A percentile compares a stretch with the other conserved stretches of the same genome.
Conservation (phyloP, 495 filamentous ascomycete genomes). For the Schizothecium vesticola region DNA sequence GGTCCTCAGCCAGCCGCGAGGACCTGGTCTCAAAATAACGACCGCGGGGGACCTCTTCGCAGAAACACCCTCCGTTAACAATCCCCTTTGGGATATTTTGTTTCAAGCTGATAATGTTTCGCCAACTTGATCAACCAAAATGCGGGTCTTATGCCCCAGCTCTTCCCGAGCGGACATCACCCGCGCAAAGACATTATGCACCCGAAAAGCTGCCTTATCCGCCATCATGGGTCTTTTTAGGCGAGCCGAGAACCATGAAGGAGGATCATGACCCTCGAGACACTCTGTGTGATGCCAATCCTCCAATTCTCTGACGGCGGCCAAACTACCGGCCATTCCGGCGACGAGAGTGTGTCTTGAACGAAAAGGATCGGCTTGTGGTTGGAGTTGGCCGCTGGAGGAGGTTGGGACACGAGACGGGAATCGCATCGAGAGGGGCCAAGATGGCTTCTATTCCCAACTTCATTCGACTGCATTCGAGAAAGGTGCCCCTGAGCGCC, state of each 20-base stretch:
- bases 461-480: background rate
- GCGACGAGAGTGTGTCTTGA: slow-evolving; percentile 5
- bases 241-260: background rate
- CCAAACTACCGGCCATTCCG: background rate
- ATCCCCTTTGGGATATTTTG: slow-evolving; percentile 2
- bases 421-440: background rate
- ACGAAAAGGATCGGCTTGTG: slow-evolving; percentile 8
- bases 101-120: slow-evolving; percentile 11
- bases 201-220: background rate
- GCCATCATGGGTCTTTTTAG: background rate
- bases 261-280: background rate
- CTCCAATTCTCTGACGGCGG: slow-evolving; percentile 2
- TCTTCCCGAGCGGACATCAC: background rate
- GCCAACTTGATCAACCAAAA: background rate
- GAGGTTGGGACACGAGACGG: background rate
- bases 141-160: background rate
- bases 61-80: background rate
- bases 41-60: background rate
- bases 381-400: background rate
- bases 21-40: background rate
- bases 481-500: background rate
- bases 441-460: too few species aligned
- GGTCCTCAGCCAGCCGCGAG: background rate
- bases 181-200: background rate
- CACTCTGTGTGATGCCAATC: slow-evolving; percentile 1